Evolutionary conservation across 352 stramenopile genomes (phyloP), one percentile per base, ranked within the genome.

Genomic region (Aphanomyces stellatus): DNA sequence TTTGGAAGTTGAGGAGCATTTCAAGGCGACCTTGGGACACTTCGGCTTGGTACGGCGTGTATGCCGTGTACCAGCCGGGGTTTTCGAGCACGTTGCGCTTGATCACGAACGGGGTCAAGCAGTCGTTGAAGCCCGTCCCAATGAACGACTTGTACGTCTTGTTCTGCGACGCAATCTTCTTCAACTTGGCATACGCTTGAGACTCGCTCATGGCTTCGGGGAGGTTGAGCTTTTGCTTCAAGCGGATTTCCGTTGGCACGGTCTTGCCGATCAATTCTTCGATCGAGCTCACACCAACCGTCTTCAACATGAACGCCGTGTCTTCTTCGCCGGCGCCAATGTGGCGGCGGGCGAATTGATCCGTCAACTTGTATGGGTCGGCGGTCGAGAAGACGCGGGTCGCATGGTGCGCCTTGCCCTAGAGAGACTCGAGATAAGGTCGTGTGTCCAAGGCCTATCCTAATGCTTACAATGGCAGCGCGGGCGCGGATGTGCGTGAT

Each of bases 1-100:
- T 99, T 82, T 99, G 97, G 80, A 99, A 99, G 81, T 99, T 99
- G 27, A 99, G 85, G 53, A 99, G 85, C 86, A 98, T 98, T 82
- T 99, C 95, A 3, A 99, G 80, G 28, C 97, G 93, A 28, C 97
- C 97, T 75, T 99, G 97, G 0, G 95, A 97, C 69, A 99, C 98
- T 77, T 99, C 97, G 7, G 97, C 96, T 78, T 99, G 96, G 80
- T 99, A 99, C 53, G 97, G 97, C 60, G 96, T 99, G 79, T 96
- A 96, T 30, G 81, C 96, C 43, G 96, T 99, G 84, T 99, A 99
- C 97, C 97, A 99, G 27, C 96, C 96, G 2, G 97, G 96, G 87
- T 99, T 99, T 82, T 98, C 90, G 17, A 98, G 75, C 65, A 99
- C 95, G 82, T 99, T 98, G 43, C 97, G 89, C 40, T 98, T 76